Conservation (phyloP, 1,284 basidiomycete genomes). For the Bjerkandera adusta region DNA sequence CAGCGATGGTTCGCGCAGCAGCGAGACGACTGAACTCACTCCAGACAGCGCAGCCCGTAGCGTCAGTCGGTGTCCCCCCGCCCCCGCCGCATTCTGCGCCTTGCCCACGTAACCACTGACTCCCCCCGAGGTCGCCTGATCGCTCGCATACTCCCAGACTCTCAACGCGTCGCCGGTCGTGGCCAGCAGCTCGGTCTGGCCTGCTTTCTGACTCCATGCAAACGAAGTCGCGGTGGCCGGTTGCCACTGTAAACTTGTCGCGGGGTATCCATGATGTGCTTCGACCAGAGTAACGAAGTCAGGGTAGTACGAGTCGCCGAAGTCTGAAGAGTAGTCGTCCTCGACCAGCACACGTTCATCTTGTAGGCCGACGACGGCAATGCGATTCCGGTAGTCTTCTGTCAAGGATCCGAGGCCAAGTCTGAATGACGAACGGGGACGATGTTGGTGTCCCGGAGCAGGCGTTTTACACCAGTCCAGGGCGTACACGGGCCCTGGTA, state of each 20-base stretch:
- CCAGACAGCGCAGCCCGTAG: constrained; percentile 78
- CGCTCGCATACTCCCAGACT: constrained; percentile 81
- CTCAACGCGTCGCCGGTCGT: constrained; percentile 89
- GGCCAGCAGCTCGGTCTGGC: constrained; percentile 76
- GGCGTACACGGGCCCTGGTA: constrained; percentile 75
- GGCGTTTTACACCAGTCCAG: constrained; percentile 84
- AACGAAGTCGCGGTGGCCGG: constrained; percentile 62
- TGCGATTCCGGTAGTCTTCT: constrained; percentile 78
- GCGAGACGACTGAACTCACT: constrained; percentile 44
- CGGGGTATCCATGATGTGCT: constrained; percentile 80
- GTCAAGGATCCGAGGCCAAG: constrained; percentile 78
- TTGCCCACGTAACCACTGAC: constrained; percentile 64
- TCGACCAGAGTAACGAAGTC: constrained; percentile 83
- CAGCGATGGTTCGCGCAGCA: constrained; percentile 1
- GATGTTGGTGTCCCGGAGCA: constrained; percentile 66
- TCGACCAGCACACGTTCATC: constrained; percentile 82
- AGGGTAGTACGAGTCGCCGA: constrained; percentile 41
- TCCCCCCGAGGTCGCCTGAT: constrained; percentile 36
- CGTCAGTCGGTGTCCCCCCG: constrained; percentile 49
- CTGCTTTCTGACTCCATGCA: constrained; percentile 62
- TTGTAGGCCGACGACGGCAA: constrained; percentile 79
- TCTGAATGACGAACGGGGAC: constrained; percentile 76
- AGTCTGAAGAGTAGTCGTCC: constrained; percentile 66
- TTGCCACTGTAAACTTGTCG: constrained; percentile 82
- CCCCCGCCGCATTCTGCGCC: constrained; percentile 44